Evolutionary conservation across 345 rosid genomes (phyloP).

Genomic region (Heritiera littoralis): DNA sequence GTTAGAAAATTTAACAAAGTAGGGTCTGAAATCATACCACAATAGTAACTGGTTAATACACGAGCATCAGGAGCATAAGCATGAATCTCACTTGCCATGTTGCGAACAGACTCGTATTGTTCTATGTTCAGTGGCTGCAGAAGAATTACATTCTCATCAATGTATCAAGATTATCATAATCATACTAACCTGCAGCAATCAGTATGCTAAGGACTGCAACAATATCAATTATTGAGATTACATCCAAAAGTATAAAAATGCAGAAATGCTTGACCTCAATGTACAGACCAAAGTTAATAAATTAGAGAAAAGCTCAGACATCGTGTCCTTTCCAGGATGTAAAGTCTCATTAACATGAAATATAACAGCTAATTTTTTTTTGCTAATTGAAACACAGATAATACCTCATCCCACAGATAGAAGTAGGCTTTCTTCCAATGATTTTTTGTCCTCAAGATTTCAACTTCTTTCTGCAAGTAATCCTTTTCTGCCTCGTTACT

Average conservation of each 20-base stretch:
- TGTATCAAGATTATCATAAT: neutral
- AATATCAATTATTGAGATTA: neutral
- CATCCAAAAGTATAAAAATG: neutral
- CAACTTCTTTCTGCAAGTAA: slow-evolving; percentile 85
- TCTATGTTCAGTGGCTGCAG: slow-evolving; percentile 91
- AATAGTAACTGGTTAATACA: slow-evolving; percentile 86
- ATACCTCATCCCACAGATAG: slow-evolving; percentile 98
- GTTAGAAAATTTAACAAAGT: neutral
- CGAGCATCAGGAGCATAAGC: slow-evolving; percentile 96
- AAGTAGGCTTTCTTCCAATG: slow-evolving; percentile 98
- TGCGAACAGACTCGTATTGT: slow-evolving; percentile 75
- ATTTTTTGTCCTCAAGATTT: slow-evolving; percentile 76
- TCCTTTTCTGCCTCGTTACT: slow-evolving; percentile 63
- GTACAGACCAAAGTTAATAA: neutral
- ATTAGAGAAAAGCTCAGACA: slow-evolving; percentile 7
- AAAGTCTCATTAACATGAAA: slow-evolving; percentile 13
- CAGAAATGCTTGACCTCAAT: neutral
- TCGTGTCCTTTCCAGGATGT: neutral
- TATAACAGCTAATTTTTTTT: slow-evolving; percentile 5
- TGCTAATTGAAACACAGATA: slow-evolving; percentile 15
- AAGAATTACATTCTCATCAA: slow-evolving; percentile 24
- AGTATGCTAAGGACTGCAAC: slow-evolving; percentile 7
- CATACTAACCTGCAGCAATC: neutral
- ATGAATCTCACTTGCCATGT: slow-evolving; percentile 82
- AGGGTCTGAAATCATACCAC: slow-evolving; percentile 50